Evolutionary conservation across 768 basidiomycete species (phyloP).

Genomic region (Rickenella mellea): DNA sequence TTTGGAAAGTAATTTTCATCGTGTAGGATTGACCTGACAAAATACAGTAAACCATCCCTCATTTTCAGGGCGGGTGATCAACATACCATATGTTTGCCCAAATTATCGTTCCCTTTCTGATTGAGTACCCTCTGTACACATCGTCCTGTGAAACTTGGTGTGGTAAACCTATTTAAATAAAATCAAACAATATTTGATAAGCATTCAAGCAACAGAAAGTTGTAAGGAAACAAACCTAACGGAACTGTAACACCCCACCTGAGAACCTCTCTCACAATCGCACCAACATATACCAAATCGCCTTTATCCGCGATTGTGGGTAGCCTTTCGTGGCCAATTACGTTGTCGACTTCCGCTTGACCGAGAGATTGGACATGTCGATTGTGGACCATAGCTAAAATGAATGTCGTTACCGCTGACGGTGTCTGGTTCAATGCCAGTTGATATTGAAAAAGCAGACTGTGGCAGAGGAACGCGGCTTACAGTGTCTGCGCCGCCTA

Average conservation of each 20-base stretch:
- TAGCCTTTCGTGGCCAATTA: conserved; percentile 15
- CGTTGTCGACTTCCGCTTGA: conserved; percentile 20
- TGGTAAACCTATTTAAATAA: conserved; percentile 16
- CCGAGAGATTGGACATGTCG: conserved; percentile 20
- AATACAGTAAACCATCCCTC: conserved; percentile 1
- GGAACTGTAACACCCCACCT: conserved; percentile 20
- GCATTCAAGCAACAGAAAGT: neutral
- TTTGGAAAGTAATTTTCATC: conserved; percentile 17
- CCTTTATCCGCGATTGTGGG: conserved; percentile 16
- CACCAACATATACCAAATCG: conserved; percentile 15
- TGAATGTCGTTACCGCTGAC: conserved; percentile 23
- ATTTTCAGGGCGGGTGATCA: conserved; percentile 6
- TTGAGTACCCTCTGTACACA: conserved; percentile 16
- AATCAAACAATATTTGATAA: neutral
- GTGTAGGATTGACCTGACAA: conserved; percentile 18
- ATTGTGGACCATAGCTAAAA: conserved; percentile 28
- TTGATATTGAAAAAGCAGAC: neutral
- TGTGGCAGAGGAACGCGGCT: neutral
- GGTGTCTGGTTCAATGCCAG: conserved; percentile 13
- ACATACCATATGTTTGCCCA: conserved; percentile 21
- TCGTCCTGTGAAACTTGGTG: conserved; percentile 18
- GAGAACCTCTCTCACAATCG: conserved; percentile 14
- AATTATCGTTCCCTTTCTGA: conserved; percentile 19
- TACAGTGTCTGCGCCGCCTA: conserved; percentile 21
- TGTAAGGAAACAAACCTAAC: conserved; percentile 6